Evolutionary conservation across 108 stramenopile species (phyloP).

Genomic region (Bacterosira constricta): DNA sequence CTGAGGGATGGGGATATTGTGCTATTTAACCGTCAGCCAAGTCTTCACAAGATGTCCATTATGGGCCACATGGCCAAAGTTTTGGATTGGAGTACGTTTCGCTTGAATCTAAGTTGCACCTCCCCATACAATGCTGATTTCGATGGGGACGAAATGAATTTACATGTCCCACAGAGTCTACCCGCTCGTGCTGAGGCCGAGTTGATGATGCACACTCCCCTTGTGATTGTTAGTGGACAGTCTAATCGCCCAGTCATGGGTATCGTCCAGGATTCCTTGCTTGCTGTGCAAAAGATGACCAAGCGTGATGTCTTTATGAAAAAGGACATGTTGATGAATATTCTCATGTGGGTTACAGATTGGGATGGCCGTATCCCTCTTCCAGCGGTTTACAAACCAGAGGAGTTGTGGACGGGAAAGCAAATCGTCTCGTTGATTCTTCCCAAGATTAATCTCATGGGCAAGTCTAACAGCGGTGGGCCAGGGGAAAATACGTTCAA

Average conservation of each 20-base stretch:
- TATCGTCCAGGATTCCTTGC: constrained; percentile 96
- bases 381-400: constrained; percentile 95
- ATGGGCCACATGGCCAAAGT: constrained; percentile 99
- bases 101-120: constrained; percentile 97
- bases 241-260: constrained; percentile 99
- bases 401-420: constrained; percentile 99
- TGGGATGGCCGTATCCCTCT: constrained; percentile 95
- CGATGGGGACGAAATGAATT: constrained; percentile 99
- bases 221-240: constrained; percentile 97
- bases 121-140: constrained; percentile 99
- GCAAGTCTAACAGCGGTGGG: constrained; percentile 78
- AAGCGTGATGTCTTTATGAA: constrained; percentile 95
- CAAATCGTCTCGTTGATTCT: constrained; percentile 91
- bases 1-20: constrained; percentile 96
- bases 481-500: constrained; percentile 89
- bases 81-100: constrained; percentile 99
- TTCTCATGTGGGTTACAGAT: constrained; percentile 94
- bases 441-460: constrained; percentile 92
- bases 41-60: constrained; percentile 99
- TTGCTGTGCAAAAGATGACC: constrained; percentile 96
- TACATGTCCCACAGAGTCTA: constrained; percentile 97
- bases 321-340: constrained; percentile 93
- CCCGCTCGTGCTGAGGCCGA: constrained; percentile 96
- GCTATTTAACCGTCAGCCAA: constrained; percentile 99
- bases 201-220: constrained; percentile 96